Conservation (phyloP, 106 monocot genomes). For the Dactylorhiza incarnata region DNA sequence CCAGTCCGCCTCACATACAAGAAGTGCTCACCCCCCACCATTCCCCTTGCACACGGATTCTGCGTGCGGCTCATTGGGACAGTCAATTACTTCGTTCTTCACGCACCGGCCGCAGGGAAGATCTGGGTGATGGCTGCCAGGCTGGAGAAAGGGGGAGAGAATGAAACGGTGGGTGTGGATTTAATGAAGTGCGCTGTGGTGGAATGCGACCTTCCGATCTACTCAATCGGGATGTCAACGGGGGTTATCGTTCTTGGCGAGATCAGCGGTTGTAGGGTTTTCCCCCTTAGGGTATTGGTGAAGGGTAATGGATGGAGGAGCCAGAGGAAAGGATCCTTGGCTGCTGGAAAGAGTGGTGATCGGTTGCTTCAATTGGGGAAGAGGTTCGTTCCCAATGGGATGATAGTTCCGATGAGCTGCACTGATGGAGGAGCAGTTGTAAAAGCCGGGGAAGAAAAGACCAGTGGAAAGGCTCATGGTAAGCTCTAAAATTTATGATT, state of each 20-base stretch:
- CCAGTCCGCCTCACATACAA: conserved; percentile 11
- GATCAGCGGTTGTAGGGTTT: conserved; percentile 24
- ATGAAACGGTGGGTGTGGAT: background rate
- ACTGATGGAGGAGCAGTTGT: background rate
- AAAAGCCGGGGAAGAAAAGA: background rate
- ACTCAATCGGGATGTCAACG: conserved; percentile 9
- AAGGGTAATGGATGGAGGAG: conserved; percentile 4
- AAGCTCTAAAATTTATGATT: background rate
- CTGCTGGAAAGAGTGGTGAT: conserved; percentile 7
- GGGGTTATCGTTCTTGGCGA: conserved; percentile 23
- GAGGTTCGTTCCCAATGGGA: conserved; percentile 4
- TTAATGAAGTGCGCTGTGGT: conserved; percentile 21
- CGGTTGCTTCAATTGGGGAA: background rate
- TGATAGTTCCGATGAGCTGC: background rate
- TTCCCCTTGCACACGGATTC: conserved; percentile 16
- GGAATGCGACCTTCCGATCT: conserved; percentile 9
- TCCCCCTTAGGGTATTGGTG: conserved; percentile 15
- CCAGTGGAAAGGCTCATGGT: background rate
- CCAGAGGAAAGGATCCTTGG: conserved; percentile 7
- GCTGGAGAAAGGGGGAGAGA: background rate
- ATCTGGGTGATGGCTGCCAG: conserved; percentile 19
- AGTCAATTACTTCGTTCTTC: conserved; percentile 16
- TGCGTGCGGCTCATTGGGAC: conserved; percentile 14
- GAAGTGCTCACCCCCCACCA: background rate
- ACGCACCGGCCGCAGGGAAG: conserved; percentile 10